Base-by-base conservation (phyloP, 2,329 filamentous ascomycete genomes). In the Cercospora sp. region DNA sequence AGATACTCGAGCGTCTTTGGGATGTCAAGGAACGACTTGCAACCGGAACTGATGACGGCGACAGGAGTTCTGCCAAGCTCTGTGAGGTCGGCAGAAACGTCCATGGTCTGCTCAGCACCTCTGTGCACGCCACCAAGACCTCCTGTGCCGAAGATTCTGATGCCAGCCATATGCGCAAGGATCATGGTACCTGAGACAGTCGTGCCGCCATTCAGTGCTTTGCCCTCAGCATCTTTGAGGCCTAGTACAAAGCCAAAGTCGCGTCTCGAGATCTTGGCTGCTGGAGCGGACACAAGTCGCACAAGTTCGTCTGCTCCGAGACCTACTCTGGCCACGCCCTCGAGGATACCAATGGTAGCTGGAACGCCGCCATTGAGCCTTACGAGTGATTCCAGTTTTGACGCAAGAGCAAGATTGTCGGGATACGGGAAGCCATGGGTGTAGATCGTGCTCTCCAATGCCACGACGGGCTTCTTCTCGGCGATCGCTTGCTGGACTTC, bases 21-120 rank as follows among this genome's bases (percentile, higher is more conserved):
- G 68, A 97, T 93, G 77, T 99, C 95, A 42, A 99, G 84, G 79
- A 99, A 98, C 70, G 94, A 95, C 82, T 99, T 99, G 82, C 93
- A 96, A 13, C 95, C 95, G 72, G 91, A 93, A 79, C 90, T 91
- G 63, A 99, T 84, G 2, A 99, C 94, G 28, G 94, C 90, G 63
- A 99, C 90, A 10, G 92, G 88, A 7, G 94, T 97, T 67, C 93
- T 87, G 16, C 95, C 94, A 61, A 99, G 87, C 83, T 98, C 95
- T 3, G 92, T 97, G 69, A 99, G 85, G 80, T 99, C 95, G 48
- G 95, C 94, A 69, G 94, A 98, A 70, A 99, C 88, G 78, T 99
- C 95, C 89, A 98, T 90, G 7, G 91, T 91, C 72, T 86, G 86
- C 78, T 97, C 90, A 59, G 89, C 95, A 64, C 92, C 94, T 55